Evolutionary conservation across 2,329 filamentous ascomycete species (phyloP), one percentile per base, ranked within the genome.

Genomic region (Colletotrichum plurivorum): DNA sequence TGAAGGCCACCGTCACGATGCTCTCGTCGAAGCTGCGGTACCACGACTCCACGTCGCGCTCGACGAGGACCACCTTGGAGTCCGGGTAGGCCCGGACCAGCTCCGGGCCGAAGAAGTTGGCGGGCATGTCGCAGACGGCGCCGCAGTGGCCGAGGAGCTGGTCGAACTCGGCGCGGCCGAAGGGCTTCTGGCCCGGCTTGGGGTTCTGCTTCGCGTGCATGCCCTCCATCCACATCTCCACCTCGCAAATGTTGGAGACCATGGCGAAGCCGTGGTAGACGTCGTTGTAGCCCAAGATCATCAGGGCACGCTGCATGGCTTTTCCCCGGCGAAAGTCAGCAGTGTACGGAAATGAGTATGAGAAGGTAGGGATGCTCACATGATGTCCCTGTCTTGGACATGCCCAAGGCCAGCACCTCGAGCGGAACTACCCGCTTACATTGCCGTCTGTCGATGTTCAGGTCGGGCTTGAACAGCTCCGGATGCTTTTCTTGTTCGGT

Each of bases 71-170:
- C 12, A 84, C 80, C 49, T 79, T 80, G 10, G 83, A 81, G 27
- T 83, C 76, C 0, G 83, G 83, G 61, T 83, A 84, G 12, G 83
- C 66, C n/a, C 78, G 75, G 49, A 84, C 69, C 36, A 84, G 72
- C 56, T 84, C 81, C 41, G 77, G 75, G 41, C 62, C 76, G 18
- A 83, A 76, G 46, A 79, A 71, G 39, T 73, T 77, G 2, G 77
- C 76, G 1, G 83, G 83, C 1, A 82, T 82, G 65, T 85, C 83
- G 16, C 70, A 73, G 18, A 80, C 78, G n/a, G 80, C 82, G 1
- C 71, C 71, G 2, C 69, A 73, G 10, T 63, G 62, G 25, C 70
- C 69, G 10, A 74, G 71, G 4, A 74, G 57, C 61, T 71, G 69
- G 25, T 74, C 71, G 20, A 71, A 71, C 46, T 72, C 67, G 1